phyloP scores from a whole-genome alignment of 257 asterid species.

The Plectranthus barbatus region DNA sequence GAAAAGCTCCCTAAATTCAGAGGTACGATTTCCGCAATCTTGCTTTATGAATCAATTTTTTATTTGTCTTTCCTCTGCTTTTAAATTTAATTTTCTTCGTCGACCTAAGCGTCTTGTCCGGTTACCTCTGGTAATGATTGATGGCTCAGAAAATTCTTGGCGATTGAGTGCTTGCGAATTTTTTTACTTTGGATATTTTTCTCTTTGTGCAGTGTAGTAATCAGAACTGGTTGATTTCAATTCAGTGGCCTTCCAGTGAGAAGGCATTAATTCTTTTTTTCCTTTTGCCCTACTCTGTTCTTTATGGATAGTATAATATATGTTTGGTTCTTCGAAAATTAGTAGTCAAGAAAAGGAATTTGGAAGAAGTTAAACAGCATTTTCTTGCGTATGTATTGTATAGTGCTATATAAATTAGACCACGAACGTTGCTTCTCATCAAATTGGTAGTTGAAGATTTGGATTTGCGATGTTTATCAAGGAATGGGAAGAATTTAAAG shows the following conservation, averaged over 20 bases:
- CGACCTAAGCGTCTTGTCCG: not conserved
- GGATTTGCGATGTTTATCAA: not conserved
- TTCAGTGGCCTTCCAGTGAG: not conserved
- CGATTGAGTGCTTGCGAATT: not conserved
- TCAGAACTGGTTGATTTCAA: not conserved
- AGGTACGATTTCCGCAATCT: conserved; percentile 15
- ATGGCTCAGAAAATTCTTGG: not conserved
- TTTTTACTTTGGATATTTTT: not conserved
- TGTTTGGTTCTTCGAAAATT: not conserved
- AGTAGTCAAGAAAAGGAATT: not conserved
- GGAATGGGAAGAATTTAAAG: not conserved
- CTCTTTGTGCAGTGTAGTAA: not conserved
- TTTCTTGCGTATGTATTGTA: not conserved
- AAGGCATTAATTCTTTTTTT: not conserved
- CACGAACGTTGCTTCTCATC: too few relatives aligned
- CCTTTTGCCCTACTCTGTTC: too few relatives aligned
- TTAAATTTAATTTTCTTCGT: not conserved
- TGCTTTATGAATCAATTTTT: not conserved
- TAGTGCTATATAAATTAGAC: not conserved
- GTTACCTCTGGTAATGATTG: not conserved
- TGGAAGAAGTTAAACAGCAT: not conserved
- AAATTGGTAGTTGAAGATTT: not conserved
- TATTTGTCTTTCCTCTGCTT: not conserved
- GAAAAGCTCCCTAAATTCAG: conserved; percentile 5
- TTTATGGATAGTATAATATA: too few relatives aligned